Evolutionary conservation across 768 basidiomycete genomes (phyloP).

Genomic region (Lactarius vividus): DNA sequence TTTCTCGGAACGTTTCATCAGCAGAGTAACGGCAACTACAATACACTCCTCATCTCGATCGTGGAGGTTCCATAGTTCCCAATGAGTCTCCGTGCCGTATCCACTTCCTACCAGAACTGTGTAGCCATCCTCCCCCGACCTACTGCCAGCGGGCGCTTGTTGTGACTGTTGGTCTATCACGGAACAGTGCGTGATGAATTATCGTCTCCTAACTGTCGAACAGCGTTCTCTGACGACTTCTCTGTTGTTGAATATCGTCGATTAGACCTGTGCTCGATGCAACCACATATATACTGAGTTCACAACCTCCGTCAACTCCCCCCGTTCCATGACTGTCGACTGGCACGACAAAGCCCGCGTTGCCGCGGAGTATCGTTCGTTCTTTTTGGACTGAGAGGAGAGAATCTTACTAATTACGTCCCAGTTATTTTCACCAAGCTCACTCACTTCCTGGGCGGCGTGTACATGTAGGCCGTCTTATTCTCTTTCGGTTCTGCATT

Average conservation of each 20-base stretch:
- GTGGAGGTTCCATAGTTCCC: not conserved
- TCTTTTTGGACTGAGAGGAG: not conserved
- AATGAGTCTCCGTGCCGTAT: not conserved
- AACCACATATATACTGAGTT: not conserved
- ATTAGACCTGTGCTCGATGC: not conserved
- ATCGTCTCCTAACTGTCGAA: not conserved
- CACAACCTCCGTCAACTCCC: not conserved
- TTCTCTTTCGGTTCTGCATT: not conserved
- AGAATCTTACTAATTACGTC: not conserved
- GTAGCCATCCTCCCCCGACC: not conserved
- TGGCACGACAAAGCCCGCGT: not conserved
- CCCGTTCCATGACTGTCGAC: not conserved
- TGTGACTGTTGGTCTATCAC: not conserved
- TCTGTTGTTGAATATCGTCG: not conserved
- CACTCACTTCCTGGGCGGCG: conserved; percentile 12
- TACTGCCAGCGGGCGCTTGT: not conserved
- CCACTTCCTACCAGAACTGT: not conserved
- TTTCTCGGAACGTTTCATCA: no score
- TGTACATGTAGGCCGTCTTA: conserved; percentile 15
- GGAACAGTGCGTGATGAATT: not conserved
- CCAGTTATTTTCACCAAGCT: not conserved
- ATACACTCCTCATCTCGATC: no score
- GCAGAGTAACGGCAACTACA: no score
- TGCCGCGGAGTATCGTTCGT: not conserved
- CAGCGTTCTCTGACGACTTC: not conserved